Evolutionary conservation across 306 rosid species (phyloP).

Genomic region (Vachellia collinsii): DNA sequence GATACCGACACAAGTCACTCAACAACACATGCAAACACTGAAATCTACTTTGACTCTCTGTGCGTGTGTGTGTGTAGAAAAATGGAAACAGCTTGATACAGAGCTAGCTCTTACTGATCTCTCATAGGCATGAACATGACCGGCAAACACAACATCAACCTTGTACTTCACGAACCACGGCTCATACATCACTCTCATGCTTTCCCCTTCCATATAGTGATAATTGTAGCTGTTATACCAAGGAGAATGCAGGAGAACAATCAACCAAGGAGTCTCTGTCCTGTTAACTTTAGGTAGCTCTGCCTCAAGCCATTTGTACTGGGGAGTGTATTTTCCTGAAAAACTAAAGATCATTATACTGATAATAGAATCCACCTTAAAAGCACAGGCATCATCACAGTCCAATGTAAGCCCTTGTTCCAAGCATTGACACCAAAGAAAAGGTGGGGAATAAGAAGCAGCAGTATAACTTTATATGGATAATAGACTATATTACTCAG

Average conservation of each 20-base stretch:
- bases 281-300: slow-evolving; percentile 84
- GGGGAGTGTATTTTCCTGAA: slow-evolving; percentile 87
- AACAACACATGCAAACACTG: background rate
- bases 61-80: background rate
- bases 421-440: background rate
- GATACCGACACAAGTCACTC: slow-evolving; percentile 19
- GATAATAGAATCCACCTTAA: background rate
- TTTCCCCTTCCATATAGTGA: slow-evolving; percentile 96
- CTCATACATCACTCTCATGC: slow-evolving; percentile 89
- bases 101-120: slow-evolving; percentile 67
- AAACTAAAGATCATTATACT: background rate
- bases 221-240: slow-evolving; percentile 73
- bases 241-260: slow-evolving; percentile 84
- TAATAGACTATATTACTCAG: background rate
- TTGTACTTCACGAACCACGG: slow-evolving; percentile 71
- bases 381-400: background rate
- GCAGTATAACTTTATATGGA: background rate
- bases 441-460: background rate
- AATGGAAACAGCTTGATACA: background rate
- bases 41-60: background rate
- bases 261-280: slow-evolving; percentile 88
- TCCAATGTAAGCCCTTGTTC: background rate
- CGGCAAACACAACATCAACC: slow-evolving; percentile 86
- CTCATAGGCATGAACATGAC: slow-evolving; percentile 98
- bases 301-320: slow-evolving; percentile 71